Base-by-base conservation (phyloP, 129 eudicot genomes). In the Tagetes erecta region DNA sequence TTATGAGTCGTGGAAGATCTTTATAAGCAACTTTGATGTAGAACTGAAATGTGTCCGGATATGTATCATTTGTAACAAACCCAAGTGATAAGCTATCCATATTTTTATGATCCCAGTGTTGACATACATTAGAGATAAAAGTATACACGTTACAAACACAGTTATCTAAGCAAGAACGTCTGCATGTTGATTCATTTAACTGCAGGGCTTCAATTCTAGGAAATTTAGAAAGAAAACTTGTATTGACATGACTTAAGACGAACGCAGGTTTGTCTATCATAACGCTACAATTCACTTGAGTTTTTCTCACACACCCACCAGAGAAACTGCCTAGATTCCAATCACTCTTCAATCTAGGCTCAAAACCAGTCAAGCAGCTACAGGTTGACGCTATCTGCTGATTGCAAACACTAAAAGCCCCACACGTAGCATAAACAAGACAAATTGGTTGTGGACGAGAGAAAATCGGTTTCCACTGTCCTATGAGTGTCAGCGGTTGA, bases 291-390 rank as follows among this genome's bases (percentile, higher is more conserved):
- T 56, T 13, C 13, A 44, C 1, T 0, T 3, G 38, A 2, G 73
- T 47, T 68, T 52, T 66, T 30, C 81, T 79, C 27, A 5, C 50
- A 84, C 91, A 83, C 53, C 86, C 86, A 20, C 60, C 63, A 3
- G 86, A 68, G 31, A 20, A 80, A 53, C 33, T 49, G 31, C 64
- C 14, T 7, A 70, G 3, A 34, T 76, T n/a, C 91, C 91, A 84
- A 8, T 76, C 62, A 9, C 20, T 71, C 3, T 0, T 27, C 30
- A 64, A 39, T 41, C 6, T 50, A 51, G 92, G 83, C 14, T 40
- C 10, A 13, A 78, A 82, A 38, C 71, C 87, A 1, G 81, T 50
- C 27, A 76, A 72, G 38, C 86, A 87, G 13, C n/a, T 73, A 62
- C 88, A 84, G 0, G 6, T 5, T 0, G 57, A 34, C 10, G 0